Percentiles rank a stretch among this genome's conserved stretches.
phyloP scores from a whole-genome alignment of 1,139 yeast species.

The Lodderomyces jiufengensis region DNA sequence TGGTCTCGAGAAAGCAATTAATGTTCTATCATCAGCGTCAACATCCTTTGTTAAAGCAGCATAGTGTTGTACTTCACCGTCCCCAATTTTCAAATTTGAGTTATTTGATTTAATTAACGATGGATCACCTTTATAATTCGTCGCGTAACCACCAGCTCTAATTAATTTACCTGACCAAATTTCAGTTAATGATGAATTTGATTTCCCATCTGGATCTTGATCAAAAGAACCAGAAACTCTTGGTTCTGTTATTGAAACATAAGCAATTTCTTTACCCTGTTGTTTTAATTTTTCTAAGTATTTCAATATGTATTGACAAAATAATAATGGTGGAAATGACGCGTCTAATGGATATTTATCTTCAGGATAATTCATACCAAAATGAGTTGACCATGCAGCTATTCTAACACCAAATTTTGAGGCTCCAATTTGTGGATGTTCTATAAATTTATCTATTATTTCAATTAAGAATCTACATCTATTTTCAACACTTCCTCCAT shows the following conservation, averaged over 20 bases:
- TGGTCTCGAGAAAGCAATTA: conserved; percentile 44
- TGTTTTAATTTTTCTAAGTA: conserved; percentile 17
- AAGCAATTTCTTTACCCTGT: conserved; percentile 18
- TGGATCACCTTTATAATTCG: conserved; percentile 14
- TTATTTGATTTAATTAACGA: conserved; percentile 16
- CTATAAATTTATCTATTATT: conserved; percentile 45
- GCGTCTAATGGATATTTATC: conserved; percentile 12
- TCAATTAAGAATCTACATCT: conserved; percentile 57
- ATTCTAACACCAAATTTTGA: conserved; percentile 20
- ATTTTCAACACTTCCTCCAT: conserved; percentile 61
- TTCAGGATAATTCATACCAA: conserved; percentile 34
- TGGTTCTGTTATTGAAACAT: conserved; percentile 22
- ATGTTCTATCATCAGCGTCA: conserved; percentile 26
- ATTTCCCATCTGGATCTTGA: conserved; percentile 17
- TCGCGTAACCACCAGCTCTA: conserved; percentile 18
- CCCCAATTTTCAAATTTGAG: conserved; percentile 10
- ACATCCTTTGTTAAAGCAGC: conserved; percentile 14
- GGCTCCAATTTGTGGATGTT: conserved; percentile 31
- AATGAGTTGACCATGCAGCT: conserved; percentile 32
- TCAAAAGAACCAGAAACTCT: conserved; percentile 18
- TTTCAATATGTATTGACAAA: conserved; percentile 16
- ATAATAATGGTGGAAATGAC: conserved; percentile 15
- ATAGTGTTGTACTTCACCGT: conserved; percentile 13
- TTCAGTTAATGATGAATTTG: conserved; percentile 14
- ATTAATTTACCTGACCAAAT: conserved; percentile 15